Evolutionary conservation across 495 filamentous ascomycete genomes (phyloP).

Genomic region (Podospora fimiseda): DNA sequence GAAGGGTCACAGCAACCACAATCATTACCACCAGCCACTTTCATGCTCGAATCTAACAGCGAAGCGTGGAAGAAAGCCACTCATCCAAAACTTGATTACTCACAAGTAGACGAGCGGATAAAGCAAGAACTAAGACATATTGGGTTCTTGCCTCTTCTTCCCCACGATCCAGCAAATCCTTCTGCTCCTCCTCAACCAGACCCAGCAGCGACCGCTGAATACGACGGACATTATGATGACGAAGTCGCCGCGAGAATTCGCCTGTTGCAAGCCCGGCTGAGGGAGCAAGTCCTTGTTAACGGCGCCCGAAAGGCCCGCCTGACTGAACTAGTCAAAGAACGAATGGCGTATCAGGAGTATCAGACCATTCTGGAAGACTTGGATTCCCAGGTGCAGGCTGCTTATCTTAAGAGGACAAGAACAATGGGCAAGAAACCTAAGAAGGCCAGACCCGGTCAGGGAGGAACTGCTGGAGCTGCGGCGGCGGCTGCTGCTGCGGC

Average conservation of each 20-base stretch:
- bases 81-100: conserved; percentile 68
- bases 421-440: conserved; percentile 90
- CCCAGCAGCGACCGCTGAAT: conserved; percentile 48
- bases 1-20: conserved; percentile 21
- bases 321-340: conserved; percentile 76
- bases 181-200: conserved; percentile 40
- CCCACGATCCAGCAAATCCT: conserved; percentile 33
- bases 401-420: conserved; percentile 93
- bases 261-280: conserved; percentile 72
- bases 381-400: conserved; percentile 88
- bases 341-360: conserved; percentile 93
- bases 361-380: conserved; percentile 94
- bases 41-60: conserved; percentile 62
- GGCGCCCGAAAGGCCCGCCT: conserved; percentile 83
- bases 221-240: conserved; percentile 86
- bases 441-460: conserved; percentile 72
- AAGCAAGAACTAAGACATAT: conserved; percentile 91
- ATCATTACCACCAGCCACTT: conserved; percentile 60
- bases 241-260: conserved; percentile 87
- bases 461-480: conserved; percentile 54
- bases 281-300: conserved; percentile 74
- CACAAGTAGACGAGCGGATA: conserved; percentile 78
- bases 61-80: conserved; percentile 53
- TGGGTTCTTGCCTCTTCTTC: conserved; percentile 70
- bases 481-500: conserved; percentile 40